Percentiles rank a stretch among this genome's conserved stretches.
phyloP scores from a whole-genome alignment of 331 rosid species.

The Malus hybrid region DNA sequence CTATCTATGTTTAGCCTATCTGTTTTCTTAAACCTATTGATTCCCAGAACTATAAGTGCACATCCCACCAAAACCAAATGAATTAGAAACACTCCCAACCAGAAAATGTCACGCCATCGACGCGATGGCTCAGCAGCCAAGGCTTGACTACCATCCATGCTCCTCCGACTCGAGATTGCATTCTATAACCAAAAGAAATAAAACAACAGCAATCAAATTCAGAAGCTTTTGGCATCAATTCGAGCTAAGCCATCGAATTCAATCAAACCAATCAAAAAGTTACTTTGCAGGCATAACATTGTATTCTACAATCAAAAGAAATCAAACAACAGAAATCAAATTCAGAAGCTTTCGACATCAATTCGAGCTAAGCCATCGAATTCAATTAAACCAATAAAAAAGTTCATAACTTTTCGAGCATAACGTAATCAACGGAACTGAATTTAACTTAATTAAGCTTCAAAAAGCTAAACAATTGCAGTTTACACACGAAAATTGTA shows the following conservation, averaged over 20 bases:
- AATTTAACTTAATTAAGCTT: neutral
- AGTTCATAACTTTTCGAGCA: neutral
- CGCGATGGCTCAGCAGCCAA: slow-evolving; percentile 49
- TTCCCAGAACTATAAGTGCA: slow-evolving; percentile 56
- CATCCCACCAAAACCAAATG: slow-evolving; percentile 68
- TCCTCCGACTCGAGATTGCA: slow-evolving; percentile 37
- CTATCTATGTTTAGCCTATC: slow-evolving; percentile 75
- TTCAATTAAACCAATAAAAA: neutral
- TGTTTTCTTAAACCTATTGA: slow-evolving; percentile 65
- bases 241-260: neutral
- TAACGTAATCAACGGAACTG: neutral
- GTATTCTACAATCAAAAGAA: neutral
- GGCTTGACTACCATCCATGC: slow-evolving; percentile 36
- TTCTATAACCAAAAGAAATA: slow-evolving; percentile 17
- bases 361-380: neutral
- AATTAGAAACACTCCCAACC: slow-evolving; percentile 60
- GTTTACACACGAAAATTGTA: neutral
- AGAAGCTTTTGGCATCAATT: neutral
- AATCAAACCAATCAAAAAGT: neutral
- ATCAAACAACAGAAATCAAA: neutral
- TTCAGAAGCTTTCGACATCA: neutral
- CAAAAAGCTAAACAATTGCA: neutral
- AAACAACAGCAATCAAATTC: neutral
- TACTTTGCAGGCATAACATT: neutral
- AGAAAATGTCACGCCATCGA: slow-evolving; percentile 78